Evolutionary conservation across 495 filamentous ascomycete species (phyloP).

Genomic region (Usnea hakonensis): DNA sequence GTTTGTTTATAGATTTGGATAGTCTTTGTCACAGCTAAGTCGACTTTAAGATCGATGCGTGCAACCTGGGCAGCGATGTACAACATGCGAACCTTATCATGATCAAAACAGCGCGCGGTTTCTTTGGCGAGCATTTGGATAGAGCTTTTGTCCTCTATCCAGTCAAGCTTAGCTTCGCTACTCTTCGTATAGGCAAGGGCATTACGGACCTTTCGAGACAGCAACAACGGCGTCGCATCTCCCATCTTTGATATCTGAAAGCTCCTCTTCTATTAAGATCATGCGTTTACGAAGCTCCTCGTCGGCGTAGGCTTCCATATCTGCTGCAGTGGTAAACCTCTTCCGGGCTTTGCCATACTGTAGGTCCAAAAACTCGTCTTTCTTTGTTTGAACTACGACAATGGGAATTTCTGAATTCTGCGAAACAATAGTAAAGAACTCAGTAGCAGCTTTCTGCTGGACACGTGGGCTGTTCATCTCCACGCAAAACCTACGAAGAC

Average conservation of each 20-base stretch:
- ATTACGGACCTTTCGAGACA: constrained; percentile 22
- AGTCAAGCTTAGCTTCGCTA: neutral
- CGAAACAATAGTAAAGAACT: constrained; percentile 25
- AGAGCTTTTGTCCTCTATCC: neutral
- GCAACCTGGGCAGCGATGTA: constrained; percentile 24
- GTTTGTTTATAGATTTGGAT: constrained; percentile 22
- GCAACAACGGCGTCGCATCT: constrained; percentile 24
- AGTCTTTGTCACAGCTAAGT: constrained; percentile 22
- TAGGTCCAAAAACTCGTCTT: constrained; percentile 25
- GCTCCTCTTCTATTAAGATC: constrained; percentile 20
- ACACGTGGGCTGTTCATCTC: constrained; percentile 27
- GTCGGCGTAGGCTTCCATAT: constrained; percentile 10
- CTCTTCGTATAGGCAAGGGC: constrained; percentile 4
- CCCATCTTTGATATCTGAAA: constrained; percentile 21
- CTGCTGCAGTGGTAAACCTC: neutral
- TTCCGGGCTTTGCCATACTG: constrained; percentile 7
- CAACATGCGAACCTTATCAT: constrained; percentile 24
- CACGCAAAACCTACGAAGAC: constrained; percentile 23
- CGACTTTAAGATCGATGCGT: constrained; percentile 26
- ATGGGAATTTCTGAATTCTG: constrained; percentile 25
- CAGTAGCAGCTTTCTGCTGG: constrained; percentile 23
- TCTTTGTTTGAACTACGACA: constrained; percentile 26
- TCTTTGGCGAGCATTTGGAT: neutral
- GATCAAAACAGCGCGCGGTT: constrained; percentile 7
- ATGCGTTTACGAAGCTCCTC: constrained; percentile 19